Evolutionary conservation across 148 eudicot genomes (phyloP), one percentile per base, ranked within the genome.

Genomic region (Nepenthes mirabilis): DNA sequence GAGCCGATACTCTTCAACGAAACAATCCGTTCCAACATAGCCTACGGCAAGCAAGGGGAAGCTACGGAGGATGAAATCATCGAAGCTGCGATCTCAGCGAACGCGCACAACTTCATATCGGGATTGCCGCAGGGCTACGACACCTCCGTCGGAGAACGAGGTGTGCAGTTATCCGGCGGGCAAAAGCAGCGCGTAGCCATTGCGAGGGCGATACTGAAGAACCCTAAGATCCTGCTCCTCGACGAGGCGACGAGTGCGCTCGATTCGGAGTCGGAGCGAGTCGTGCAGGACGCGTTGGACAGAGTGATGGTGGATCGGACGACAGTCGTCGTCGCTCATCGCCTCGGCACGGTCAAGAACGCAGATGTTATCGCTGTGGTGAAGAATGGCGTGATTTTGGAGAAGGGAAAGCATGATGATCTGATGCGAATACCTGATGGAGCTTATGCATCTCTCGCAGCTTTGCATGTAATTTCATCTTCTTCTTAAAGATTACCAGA

Each of bases 181-280:
- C 93, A 91, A 51, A 91, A 87, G 68, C 95, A 87, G 45, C 60
- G 97, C 43, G 77, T 91, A 1, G 95, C 97, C 40, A 87, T 87
- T 12, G 87, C 95, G 0, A 59, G 93, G 14, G 95, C 95, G 0
- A 88, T 83, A 3, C 52, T 88, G 2, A 91, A 85, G 66, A 75
- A 85, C 62, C 95, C 93, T 0, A 87, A 65, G 61, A 85, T 88
- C 47, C 68, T 88, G 5, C 65, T 91, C 35, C 85, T 91, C 3
- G 96, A 91, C 14, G 95, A 90, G 63, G 97, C 95, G 1, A 87
- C 95, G 1, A 91, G 97, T 47, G 95, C 95, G 0, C 68, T 87
- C 2, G 97, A 91, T 64, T 82, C 87, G 0, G 95, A 91, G 74
- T 83, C 90, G 0, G 95, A 82, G 63, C 57, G 81, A 1, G 74